Base-by-base conservation (phyloP, 257 asterid species). In the Ballota nigra region DNA sequence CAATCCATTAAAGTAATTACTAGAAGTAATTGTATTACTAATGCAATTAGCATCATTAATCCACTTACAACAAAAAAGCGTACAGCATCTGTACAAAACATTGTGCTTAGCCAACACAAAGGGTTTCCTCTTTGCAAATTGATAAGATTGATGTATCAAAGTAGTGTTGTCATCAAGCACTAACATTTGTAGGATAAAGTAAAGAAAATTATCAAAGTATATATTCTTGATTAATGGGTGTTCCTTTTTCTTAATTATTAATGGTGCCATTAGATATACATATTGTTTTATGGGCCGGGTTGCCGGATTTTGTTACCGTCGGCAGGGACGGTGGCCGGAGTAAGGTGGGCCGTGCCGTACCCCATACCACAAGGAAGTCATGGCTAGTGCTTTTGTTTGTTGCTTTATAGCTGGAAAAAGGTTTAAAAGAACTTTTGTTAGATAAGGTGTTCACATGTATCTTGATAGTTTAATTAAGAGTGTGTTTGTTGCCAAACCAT, bases 171-270 rank as follows among this genome's bases (percentile, higher is more conserved):
- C 84, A 76, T 69, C 66, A 79, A 74, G 81, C 86, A 73, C 78
- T 79, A 73, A 38, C 34, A 20, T 59, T 65, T 66, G 38, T 53
- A 64, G 84, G 76, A 81, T 70, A 81, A 74, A 68, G 69, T 69
- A 51, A 57, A 66, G 62, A 40, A 77, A 66, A 65, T 65, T 40
- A 74, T 59, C 55, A 51, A 70, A 74, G 82, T 66, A 81, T 78
- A 78, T 71, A 82, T 82, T 78, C 86, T 72, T 63, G 60, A 75
- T 68, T 81, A 78, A 78, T 78, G 81, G 69, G 59, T 55, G 53
- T 62, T 63, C 8, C 68, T 11, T 70, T 75, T 75, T 53, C 10
- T 62, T 60, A 60, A 40, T 69, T n/a, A n/a, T n/a, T 33, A 55
- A 26, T 70, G 51, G 28, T 63, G 57, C 63, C 29, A 72, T 61